Evolutionary conservation across 805 yeast species (phyloP).

Genomic region (Blastobotrys terrestris): DNA sequence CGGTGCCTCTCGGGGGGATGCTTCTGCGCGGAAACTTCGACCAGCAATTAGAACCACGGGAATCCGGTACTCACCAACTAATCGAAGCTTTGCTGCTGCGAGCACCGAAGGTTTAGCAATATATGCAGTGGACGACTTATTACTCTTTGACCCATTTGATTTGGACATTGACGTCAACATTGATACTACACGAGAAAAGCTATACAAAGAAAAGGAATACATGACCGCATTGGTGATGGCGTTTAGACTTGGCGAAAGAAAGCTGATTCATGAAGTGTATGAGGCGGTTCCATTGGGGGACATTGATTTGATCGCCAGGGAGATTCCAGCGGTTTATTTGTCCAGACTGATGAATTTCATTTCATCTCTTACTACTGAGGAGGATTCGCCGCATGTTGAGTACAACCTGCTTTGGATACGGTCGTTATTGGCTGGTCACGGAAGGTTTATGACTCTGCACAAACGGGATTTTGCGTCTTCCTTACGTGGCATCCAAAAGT

Average conservation of each 20-base stretch:
- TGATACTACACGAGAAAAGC: constrained; percentile 55
- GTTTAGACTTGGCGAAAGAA: constrained; percentile 79
- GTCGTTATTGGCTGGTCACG: constrained; percentile 62
- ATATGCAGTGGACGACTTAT: constrained; percentile 68
- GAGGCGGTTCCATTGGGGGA: constrained; percentile 70
- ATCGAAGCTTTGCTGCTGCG: constrained; percentile 86
- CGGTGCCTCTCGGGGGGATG: constrained; percentile 80
- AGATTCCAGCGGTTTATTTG: constrained; percentile 72
- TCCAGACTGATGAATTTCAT: constrained; percentile 61
- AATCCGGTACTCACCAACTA: constrained; percentile 82
- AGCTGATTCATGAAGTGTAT: constrained; percentile 64
- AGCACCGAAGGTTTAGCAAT: constrained; percentile 89
- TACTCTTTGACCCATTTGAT: constrained; percentile 90
- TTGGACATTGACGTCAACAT: constrained; percentile 91
- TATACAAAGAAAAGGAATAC: constrained; percentile 51
- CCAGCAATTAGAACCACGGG: constrained; percentile 81
- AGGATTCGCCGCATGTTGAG: constrained; percentile 77
- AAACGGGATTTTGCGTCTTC: constrained; percentile 58
- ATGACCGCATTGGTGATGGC: constrained; percentile 85
- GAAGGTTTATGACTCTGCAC: constrained; percentile 59
- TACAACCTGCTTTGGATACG: constrained; percentile 79
- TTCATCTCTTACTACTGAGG: constrained; percentile 48
- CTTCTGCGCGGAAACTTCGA: constrained; percentile 64
- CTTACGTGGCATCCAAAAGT: constrained; percentile 66
- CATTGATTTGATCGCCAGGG: constrained; percentile 58